Base-by-base conservation (phyloP, 495 filamentous ascomycete genomes). In the Penicillium roqueforti region DNA sequence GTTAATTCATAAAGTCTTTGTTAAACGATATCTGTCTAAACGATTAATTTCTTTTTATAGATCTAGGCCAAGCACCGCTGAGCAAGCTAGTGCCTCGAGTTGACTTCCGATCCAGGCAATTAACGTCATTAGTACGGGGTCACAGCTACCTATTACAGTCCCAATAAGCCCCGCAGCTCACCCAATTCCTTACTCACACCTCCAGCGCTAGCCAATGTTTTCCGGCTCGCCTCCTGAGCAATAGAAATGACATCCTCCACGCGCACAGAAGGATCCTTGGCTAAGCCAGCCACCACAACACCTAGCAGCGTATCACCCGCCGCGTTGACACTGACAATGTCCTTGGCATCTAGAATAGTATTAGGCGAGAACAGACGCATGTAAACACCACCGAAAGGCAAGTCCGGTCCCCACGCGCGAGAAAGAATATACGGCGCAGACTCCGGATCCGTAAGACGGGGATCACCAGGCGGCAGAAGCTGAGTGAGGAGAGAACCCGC, bases 281-380 rank as follows among this genome's bases (percentile, higher is more conserved):
- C 74, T 58, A 87, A 62, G 19, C 87, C 87, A 1, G 90, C 85
- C 20, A 95, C 72, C 29, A 95, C 37, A 14, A 89, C 86, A 3
- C 92, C 93, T 2, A 93, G 72, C 58, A 97, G 89, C 0, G 93
- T 97, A 71, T 98, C 93, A 5, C 93, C 93, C 0, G 90, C 91
- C 0, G 92, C 93, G 65, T 97, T 98, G 11, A 97, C 93, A 56
- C 88, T 92, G 11, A 92, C 84, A 4, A 95, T 76, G 26, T 90
- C 81, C 14, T 78, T 67, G 0, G 71, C 58, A 10, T 56, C 47
- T 1, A 96, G 72, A n/a, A 71, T 65, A 69, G 88, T 84, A 3
- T 77, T 79, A 13, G 87, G 75, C 0, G 86, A 80, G 68, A 90
- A 93, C 20, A 92, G 66, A 36, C 88, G 76, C 84, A 97, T 88